Conservation (phyloP, 257 asterid genomes). For the Przewalskia tangutica region DNA sequence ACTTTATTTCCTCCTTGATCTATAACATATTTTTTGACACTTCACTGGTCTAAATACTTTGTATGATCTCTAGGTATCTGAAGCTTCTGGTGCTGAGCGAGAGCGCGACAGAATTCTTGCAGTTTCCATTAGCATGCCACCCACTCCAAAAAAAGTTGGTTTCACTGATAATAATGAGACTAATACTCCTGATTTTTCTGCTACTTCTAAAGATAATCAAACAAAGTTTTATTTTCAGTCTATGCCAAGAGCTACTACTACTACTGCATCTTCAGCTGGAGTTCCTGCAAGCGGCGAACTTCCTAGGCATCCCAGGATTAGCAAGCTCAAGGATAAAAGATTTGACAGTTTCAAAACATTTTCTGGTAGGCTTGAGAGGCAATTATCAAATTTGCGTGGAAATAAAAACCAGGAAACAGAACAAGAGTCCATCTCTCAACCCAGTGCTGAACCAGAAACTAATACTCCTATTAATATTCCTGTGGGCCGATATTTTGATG, state of each 20-base stretch:
- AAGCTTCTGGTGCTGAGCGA: conserved; percentile 8
- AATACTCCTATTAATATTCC: conserved; percentile 25
- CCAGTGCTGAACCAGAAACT: conserved; percentile 21
- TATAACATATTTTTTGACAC: neutral
- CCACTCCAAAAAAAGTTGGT: conserved; percentile 45
- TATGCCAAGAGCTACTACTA: conserved; percentile 24
- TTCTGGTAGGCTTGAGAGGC: conserved; percentile 70
- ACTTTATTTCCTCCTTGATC: neutral
- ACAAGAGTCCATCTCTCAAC: conserved; percentile 17
- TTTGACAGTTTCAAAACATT: conserved; percentile 76
- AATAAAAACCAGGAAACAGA: conserved; percentile 17
- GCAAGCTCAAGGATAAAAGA: conserved; percentile 34
- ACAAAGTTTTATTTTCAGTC: conserved; percentile 49
- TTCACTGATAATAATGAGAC: conserved; percentile 16
- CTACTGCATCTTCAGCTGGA: conserved; percentile 10
- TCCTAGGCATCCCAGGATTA: conserved; percentile 29
- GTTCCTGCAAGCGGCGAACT: conserved; percentile 11
- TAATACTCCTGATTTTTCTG: conserved; percentile 3
- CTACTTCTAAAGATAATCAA: neutral
- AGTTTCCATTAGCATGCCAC: conserved; percentile 65
- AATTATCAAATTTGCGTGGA: conserved; percentile 43
- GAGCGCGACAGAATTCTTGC: conserved; percentile 10
- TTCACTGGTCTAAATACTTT: neutral
- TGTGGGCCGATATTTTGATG: conserved; percentile 66
- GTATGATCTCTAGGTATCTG: conserved; percentile 26